Evolutionary conservation across 176 grass and related monocot species (phyloP).

Genomic region (Musa schizocarpa): DNA sequence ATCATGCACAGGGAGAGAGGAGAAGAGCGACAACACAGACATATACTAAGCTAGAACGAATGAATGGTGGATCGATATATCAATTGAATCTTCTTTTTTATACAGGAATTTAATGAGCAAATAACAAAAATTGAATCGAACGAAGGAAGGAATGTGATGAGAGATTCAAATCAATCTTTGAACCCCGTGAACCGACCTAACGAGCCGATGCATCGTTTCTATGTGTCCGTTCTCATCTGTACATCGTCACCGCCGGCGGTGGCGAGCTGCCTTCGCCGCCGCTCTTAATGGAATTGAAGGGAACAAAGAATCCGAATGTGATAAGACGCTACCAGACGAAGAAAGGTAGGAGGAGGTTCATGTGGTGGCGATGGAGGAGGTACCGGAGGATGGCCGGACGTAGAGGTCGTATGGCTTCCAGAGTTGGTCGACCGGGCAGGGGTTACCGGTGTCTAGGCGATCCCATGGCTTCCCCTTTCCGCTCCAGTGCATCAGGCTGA

Average conservation of each 20-base stretch:
- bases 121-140: too few species aligned
- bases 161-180: too few species aligned
- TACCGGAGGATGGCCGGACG: constrained; percentile 1
- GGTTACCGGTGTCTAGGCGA: constrained; percentile 57
- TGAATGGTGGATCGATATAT: too few species aligned
- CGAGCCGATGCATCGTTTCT: too few species aligned
- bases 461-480: constrained; percentile 77
- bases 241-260: background rate
- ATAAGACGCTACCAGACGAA: background rate
- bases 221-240: background rate
- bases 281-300: background rate
- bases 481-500: constrained; percentile 81
- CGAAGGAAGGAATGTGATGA: too few species aligned
- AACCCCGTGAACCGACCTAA: too few species aligned
- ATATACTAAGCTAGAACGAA: too few species aligned
- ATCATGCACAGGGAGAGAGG: too few species aligned
- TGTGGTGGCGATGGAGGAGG: constrained; percentile 12
- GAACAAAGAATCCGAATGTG: background rate
- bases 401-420: constrained; percentile 69
- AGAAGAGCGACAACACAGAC: too few species aligned
- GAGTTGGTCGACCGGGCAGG: constrained; percentile 52
- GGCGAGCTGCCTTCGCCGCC: constrained; percentile 2
- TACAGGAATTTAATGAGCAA: too few species aligned
- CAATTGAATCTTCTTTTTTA: too few species aligned
- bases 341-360: background rate